Evolutionary conservation across 2,329 filamentous ascomycete genomes (phyloP).

Genomic region (Pyrenophora tritici-repentis): DNA sequence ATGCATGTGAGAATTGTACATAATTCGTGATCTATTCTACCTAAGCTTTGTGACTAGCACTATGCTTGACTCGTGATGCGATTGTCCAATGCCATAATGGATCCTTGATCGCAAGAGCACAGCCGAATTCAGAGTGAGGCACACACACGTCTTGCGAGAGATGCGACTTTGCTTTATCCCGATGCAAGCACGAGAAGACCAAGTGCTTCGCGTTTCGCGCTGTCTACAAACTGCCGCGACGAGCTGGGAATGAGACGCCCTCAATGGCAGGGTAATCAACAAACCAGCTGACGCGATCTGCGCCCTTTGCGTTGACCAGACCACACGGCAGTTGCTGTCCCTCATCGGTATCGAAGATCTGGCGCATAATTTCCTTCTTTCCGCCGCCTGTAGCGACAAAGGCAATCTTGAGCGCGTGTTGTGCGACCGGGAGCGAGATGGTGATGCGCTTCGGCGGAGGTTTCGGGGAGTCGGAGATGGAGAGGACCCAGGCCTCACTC

Average conservation of each 20-base stretch:
- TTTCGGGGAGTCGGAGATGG: slow-evolving; percentile 93
- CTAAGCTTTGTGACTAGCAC: slow-evolving; percentile 28
- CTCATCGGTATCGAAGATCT: slow-evolving; percentile 83
- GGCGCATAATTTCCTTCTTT: slow-evolving; percentile 90
- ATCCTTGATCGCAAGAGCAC: slow-evolving; percentile 35
- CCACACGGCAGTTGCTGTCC: slow-evolving; percentile 78
- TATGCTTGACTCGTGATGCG: slow-evolving; percentile 31
- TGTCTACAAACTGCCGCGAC: slow-evolving; percentile 68
- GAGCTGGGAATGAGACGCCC: slow-evolving; percentile 75
- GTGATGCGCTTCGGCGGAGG: slow-evolving; percentile 90
- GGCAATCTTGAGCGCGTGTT: slow-evolving; percentile 81
- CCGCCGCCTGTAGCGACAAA: slow-evolving; percentile 89
- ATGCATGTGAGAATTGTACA: neutral
- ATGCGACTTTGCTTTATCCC: slow-evolving; percentile 11
- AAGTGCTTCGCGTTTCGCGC: neutral
- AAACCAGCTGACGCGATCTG: slow-evolving; percentile 94
- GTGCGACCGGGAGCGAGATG: slow-evolving; percentile 86
- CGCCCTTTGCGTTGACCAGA: slow-evolving; percentile 81
- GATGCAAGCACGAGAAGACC: neutral
- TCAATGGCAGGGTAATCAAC: slow-evolving; percentile 85
- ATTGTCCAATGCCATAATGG: slow-evolving; percentile 20
- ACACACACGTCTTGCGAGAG: slow-evolving; percentile 11
- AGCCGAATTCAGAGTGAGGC: slow-evolving; percentile 17
- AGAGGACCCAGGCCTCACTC: slow-evolving; percentile 86
- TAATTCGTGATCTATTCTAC: slow-evolving; percentile 27